Conservation (phyloP, 345 rosid genomes). For the Gossypium ekmanianum region DNA sequence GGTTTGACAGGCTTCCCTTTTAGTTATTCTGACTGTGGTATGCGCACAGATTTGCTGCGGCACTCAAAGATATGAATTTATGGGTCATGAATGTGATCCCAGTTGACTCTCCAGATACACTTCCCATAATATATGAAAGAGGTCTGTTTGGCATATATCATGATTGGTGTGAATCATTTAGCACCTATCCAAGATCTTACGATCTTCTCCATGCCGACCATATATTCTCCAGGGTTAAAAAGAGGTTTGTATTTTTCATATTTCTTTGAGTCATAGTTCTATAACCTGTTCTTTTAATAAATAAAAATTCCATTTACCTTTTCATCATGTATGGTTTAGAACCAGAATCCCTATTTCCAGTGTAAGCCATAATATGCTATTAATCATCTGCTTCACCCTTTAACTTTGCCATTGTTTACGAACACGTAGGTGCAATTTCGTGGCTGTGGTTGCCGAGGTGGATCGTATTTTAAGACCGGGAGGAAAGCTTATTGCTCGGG, state of each 20-base stretch:
- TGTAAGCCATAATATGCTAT: background rate
- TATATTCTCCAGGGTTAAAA: constrained; percentile 77
- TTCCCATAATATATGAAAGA: constrained; percentile 84
- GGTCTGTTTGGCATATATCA: constrained; percentile 95
- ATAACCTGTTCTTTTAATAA: background rate
- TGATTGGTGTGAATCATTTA: constrained; percentile 97
- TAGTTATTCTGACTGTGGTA: constrained; percentile 14
- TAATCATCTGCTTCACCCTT: background rate
- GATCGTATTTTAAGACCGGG: constrained; percentile 84
- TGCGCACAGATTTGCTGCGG: constrained; percentile 80
- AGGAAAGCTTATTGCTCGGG: constrained; percentile 78
- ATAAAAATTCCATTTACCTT: background rate
- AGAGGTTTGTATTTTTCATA: constrained; percentile 40
- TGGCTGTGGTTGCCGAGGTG: constrained; percentile 70
- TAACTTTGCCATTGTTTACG: background rate
- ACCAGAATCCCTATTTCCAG: background rate
- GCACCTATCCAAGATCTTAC: constrained; percentile 88
- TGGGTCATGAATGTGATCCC: constrained; percentile 98
- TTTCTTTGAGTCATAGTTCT: too few relatives aligned
- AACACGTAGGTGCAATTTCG: constrained; percentile 29
- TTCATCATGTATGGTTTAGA: background rate
- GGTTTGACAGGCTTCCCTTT: background rate
- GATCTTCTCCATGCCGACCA: constrained; percentile 99
- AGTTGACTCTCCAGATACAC: constrained; percentile 85
- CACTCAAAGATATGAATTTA: constrained; percentile 68